These are phyloP conservation scores for Jamesozyma spencerorum DNA, from an alignment of 805 yeast species.

Conservation along the genomic window DNA sequence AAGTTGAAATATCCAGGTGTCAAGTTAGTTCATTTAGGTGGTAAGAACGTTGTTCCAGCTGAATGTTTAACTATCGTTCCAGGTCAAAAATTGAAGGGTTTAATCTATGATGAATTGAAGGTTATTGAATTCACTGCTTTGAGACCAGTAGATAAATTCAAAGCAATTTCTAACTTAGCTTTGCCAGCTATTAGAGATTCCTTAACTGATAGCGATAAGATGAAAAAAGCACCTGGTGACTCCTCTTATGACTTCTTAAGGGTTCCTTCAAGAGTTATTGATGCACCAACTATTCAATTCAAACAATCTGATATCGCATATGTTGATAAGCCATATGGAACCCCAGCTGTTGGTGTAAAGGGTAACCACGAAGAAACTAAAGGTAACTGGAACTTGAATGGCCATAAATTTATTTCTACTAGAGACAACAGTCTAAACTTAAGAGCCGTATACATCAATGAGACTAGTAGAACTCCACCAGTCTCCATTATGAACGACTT, in stretches of 20 bases:
- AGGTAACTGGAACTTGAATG: slow-evolving; percentile 17
- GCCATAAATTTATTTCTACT: slow-evolving; percentile 11
- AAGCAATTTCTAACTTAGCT: slow-evolving; percentile 12
- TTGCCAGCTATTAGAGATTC: slow-evolving; percentile 14
- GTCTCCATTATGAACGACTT: slow-evolving; percentile 8
- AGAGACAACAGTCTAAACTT: slow-evolving; percentile 7
- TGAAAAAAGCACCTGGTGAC: slow-evolving; percentile 6
- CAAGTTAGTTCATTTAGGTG: slow-evolving; percentile 14
- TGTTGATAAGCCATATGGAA: slow-evolving; percentile 13
- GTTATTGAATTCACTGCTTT: slow-evolving; percentile 16
- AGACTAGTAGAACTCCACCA: slow-evolving; percentile 9
- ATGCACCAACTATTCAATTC: slow-evolving; percentile 18
- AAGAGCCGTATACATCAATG: slow-evolving; percentile 14
- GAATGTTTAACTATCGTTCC: slow-evolving; percentile 19
- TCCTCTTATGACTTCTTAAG: slow-evolving; percentile 10
- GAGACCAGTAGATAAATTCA: slow-evolving; percentile 17
- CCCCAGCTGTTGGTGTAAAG: slow-evolving; percentile 3
- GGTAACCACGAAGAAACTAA: slow-evolving; percentile 11
- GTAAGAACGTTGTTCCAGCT: slow-evolving; percentile 14
- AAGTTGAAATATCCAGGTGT: slow-evolving; percentile 16
- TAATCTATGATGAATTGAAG: slow-evolving; percentile 10
- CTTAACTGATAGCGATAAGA: slow-evolving; percentile 6
- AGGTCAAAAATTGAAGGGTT: slow-evolving; percentile 19
- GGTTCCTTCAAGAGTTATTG: slow-evolving; percentile 20
- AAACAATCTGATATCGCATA: slow-evolving; percentile 7